Percentiles rank a stretch among this genome's conserved stretches.
Evolutionary conservation across 768 basidiomycete species (phyloP).

Genomic region (Boletus coccyginus): DNA sequence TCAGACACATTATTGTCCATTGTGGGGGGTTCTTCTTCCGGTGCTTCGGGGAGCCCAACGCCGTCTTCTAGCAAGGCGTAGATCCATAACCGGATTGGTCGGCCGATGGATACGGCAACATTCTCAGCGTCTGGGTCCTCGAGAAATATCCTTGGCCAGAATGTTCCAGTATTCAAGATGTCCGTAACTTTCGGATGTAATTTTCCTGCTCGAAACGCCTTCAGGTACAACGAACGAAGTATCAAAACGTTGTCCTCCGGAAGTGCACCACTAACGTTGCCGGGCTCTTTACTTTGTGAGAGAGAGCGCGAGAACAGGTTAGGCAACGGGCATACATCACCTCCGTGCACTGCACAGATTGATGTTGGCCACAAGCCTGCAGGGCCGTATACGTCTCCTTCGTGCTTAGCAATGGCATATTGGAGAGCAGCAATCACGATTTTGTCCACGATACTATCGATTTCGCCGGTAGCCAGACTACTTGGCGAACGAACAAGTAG

Average conservation of each 20-base stretch:
- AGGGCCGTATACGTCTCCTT: slow-evolving; percentile 37
- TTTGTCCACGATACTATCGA: slow-evolving; percentile 60
- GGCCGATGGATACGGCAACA: slow-evolving; percentile 58
- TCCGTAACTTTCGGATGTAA: slow-evolving; percentile 61
- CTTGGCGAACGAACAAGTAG: slow-evolving; percentile 51
- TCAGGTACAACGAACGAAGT: slow-evolving; percentile 53
- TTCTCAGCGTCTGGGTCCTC: slow-evolving; percentile 76
- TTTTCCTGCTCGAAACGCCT: slow-evolving; percentile 59
- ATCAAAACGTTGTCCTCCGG: slow-evolving; percentile 15
- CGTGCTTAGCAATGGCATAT: slow-evolving; percentile 68
- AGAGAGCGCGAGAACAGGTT: slow-evolving; percentile 48
- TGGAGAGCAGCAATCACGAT: slow-evolving; percentile 74
- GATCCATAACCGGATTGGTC: slow-evolving; percentile 61
- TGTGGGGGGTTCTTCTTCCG: slow-evolving; percentile 10
- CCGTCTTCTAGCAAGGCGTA: slow-evolving; percentile 69
- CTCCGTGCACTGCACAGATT: slow-evolving; percentile 61
- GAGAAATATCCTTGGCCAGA: slow-evolving; percentile 71
- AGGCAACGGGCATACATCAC: slow-evolving; percentile 54
- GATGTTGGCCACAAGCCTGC: slow-evolving; percentile 52
- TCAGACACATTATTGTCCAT: slow-evolving; percentile 21
- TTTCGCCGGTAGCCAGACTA: slow-evolving; percentile 56
- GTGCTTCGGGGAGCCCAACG: slow-evolving; percentile 52
- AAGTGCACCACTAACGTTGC: slow-evolving; percentile 6
- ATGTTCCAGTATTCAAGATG: slow-evolving; percentile 57
- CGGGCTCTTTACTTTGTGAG: slow-evolving; percentile 18